These are phyloP conservation scores for Botrytis hyacinthi DNA, from an alignment of 2,329 filamentous ascomycete species.

Conservation along the genomic window DNA sequence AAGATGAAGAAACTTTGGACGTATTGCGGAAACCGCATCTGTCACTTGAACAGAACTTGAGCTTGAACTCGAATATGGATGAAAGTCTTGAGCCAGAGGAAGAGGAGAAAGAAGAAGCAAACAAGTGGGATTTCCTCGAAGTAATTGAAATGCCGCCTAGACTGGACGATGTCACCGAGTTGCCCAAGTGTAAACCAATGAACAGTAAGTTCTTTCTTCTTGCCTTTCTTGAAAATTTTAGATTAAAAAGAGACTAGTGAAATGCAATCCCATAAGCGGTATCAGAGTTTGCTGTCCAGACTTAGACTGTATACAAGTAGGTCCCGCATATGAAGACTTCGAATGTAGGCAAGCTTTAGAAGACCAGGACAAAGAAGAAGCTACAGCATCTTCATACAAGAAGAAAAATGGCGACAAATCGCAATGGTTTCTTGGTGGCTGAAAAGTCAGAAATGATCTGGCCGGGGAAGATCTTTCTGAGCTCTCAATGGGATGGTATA, in stretches of 20 bases:
- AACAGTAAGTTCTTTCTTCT: not conserved
- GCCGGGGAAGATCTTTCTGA: not conserved
- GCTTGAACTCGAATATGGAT: not conserved
- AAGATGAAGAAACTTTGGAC: not conserved
- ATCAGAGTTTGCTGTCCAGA: constrained; percentile 6
- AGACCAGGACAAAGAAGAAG: not conserved
- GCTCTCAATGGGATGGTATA: not conserved
- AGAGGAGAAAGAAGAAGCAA: not conserved
- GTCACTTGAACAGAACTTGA: not conserved
- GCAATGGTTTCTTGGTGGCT: not conserved
- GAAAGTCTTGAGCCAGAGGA: not conserved
- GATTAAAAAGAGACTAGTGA: not conserved
- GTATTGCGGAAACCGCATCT: not conserved
- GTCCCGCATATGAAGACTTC: not conserved
- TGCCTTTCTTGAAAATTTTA: not conserved
- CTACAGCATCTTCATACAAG: not conserved
- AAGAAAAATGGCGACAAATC: not conserved
- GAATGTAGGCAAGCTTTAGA: not conserved
- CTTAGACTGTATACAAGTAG: not conserved
- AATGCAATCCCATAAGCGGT: not conserved
- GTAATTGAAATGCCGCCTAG: not conserved
- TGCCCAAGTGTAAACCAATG: constrained; percentile 1
- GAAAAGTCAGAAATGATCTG: not conserved
- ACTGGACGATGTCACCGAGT: constrained; percentile 9
- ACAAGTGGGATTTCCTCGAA: not conserved